Evolutionary conservation across 2,329 filamentous ascomycete species (phyloP).

Genomic region (Verruconis gallopava): DNA sequence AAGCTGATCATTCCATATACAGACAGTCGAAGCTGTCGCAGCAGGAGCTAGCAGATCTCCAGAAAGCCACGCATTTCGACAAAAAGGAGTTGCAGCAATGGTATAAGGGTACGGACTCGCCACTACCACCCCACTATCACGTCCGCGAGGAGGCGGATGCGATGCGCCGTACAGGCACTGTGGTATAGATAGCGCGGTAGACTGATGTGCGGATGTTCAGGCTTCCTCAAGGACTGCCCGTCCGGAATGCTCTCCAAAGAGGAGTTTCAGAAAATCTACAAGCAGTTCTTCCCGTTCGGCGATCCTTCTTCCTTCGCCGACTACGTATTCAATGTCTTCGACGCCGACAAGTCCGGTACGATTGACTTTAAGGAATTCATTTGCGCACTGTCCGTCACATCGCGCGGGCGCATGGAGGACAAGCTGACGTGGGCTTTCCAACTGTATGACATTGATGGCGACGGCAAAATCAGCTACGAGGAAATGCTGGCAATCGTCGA

Average conservation of each 20-base stretch:
- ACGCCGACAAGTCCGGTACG: constrained; percentile 89
- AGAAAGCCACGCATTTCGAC: constrained; percentile 96
- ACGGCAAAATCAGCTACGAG: constrained; percentile 97
- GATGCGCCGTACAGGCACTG: constrained; percentile 14
- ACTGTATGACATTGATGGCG: constrained; percentile 96
- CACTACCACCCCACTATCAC: neutral
- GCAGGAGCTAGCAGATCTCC: constrained; percentile 87
- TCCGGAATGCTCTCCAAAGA: constrained; percentile 94
- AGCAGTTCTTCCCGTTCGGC: constrained; percentile 97
- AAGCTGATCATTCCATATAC: neutral
- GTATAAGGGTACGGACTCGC: constrained; percentile 78
- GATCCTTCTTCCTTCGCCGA: constrained; percentile 96
- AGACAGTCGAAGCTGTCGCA: constrained; percentile 98
- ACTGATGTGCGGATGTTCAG: too few species aligned
- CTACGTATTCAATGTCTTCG: constrained; percentile 98
- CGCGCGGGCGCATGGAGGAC: constrained; percentile 96
- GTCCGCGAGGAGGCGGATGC: neutral
- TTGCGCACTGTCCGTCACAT: constrained; percentile 91
- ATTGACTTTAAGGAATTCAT: constrained; percentile 99
- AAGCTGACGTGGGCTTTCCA: constrained; percentile 99
- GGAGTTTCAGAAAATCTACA: constrained; percentile 99
- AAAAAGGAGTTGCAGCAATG: constrained; percentile 99
- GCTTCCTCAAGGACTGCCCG: constrained; percentile 96
- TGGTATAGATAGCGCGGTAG: neutral
- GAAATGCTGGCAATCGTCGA: constrained; percentile 99